Conservation (phyloP, 2,329 filamentous ascomycete genomes). For the Epichloe sibirici region DNA sequence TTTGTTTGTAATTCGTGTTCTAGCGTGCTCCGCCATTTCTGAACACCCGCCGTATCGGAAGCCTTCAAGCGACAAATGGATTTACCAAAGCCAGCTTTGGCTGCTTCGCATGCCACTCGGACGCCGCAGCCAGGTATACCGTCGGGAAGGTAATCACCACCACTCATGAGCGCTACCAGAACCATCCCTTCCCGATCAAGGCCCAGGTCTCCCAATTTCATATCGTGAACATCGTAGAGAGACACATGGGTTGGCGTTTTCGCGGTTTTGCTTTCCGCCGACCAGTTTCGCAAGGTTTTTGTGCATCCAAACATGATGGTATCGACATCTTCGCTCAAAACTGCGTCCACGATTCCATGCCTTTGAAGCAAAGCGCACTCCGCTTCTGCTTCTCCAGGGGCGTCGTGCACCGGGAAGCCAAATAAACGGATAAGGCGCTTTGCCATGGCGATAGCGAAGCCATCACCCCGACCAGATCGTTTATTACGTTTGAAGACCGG, state of each 20-base stretch:
- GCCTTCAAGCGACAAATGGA: conserved; percentile 55
- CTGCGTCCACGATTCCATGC: conserved; percentile 77
- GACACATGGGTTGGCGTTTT: conserved; percentile 76
- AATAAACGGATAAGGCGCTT: conserved; percentile 78
- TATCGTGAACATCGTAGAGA: conserved; percentile 56
- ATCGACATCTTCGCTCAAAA: conserved; percentile 92
- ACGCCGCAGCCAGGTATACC: conserved; percentile 81
- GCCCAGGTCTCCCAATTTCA: conserved; percentile 37
- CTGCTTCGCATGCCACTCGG: conserved; percentile 82
- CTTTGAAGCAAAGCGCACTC: conserved; percentile 83
- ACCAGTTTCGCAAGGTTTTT: conserved; percentile 70
- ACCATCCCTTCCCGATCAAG: conserved; percentile 85
- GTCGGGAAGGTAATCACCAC: conserved; percentile 84
- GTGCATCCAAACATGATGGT: conserved; percentile 94
- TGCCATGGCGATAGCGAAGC: conserved; percentile 59
- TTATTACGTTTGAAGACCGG: conserved; percentile 84
- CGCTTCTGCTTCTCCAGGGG: conserved; percentile 89
- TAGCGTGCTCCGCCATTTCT: conserved; percentile 60
- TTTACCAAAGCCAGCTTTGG: conserved; percentile 73
- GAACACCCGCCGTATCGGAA: conserved; percentile 46
- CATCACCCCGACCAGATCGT: conserved; percentile 50
- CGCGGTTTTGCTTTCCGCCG: conserved; percentile 52
- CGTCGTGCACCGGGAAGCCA: conserved; percentile 71
- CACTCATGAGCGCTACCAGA: conserved; percentile 84
- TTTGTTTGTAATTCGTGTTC: conserved; percentile 72